Evolutionary conservation across 108 stramenopile genomes (phyloP).

Genomic region (Aurantiochytrium sp.): DNA sequence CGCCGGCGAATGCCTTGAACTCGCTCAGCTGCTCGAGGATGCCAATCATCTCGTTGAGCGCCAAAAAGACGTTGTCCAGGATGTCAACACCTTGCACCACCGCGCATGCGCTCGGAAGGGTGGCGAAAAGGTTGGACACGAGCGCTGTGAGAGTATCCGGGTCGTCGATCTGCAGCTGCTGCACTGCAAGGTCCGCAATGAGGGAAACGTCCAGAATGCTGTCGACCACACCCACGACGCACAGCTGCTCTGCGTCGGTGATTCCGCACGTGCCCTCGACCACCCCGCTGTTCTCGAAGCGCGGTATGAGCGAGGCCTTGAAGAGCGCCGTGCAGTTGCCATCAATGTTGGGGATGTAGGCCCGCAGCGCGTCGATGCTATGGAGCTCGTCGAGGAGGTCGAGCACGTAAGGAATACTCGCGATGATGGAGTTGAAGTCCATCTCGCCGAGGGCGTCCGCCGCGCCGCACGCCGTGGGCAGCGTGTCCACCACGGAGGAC

Average conservation of each 20-base stretch:
- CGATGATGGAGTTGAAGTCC: neutral
- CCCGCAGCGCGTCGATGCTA: neutral
- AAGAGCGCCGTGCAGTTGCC: neutral
- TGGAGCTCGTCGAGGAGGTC: neutral
- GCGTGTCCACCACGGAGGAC: neutral
- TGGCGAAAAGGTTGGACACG: neutral
- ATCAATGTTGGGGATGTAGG: neutral
- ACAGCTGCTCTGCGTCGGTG: neutral
- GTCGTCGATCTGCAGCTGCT: neutral
- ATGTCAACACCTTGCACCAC: neutral
- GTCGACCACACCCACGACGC: neutral
- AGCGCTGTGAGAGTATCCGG: neutral
- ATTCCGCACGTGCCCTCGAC: neutral
- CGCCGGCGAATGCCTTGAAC: neutral
- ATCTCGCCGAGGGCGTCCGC: neutral
- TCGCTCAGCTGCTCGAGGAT: neutral
- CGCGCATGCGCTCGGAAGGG: neutral
- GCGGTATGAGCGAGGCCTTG: neutral
- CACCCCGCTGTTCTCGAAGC: neutral
- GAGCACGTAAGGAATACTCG: neutral
- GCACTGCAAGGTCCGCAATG: neutral
- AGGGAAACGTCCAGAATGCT: neutral
- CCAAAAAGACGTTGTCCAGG: neutral
- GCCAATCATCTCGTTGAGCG: neutral
- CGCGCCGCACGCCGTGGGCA: neutral